A percentile compares a stretch with the other conserved stretches of the same genome.
Conservation (phyloP, 495 filamentous ascomycete genomes). For the Annulohypoxylon stygium region DNA sequence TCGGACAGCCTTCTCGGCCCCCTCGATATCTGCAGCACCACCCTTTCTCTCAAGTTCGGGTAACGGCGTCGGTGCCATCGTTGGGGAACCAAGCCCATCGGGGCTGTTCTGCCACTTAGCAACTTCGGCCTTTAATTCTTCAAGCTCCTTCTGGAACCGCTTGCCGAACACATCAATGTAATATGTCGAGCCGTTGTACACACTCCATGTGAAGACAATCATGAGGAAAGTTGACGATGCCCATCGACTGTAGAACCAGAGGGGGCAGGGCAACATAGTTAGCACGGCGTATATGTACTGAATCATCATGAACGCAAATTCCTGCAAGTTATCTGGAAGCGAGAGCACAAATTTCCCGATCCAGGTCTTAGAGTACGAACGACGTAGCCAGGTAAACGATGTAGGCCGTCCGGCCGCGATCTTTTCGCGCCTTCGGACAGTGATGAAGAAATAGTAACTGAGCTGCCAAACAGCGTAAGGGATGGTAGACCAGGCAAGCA, state of each 20-base stretch:
- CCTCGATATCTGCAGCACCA: conserved; percentile 30
- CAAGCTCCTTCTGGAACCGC: conserved; percentile 95
- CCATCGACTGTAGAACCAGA: conserved; percentile 95
- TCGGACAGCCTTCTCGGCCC: conserved; percentile 38
- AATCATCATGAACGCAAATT: conserved; percentile 93
- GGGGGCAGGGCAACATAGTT: conserved; percentile 92
- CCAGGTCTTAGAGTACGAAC: conserved; percentile 86
- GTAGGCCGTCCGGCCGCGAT: conserved; percentile 96
- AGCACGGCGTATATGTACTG: conserved; percentile 91
- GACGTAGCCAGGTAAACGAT: conserved; percentile 96
- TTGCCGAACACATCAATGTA: conserved; percentile 98
- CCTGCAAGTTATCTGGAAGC: conserved; percentile 81
- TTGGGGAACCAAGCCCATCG: conserved; percentile 58
- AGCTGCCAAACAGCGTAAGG: conserved; percentile 95
- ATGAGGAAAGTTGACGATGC: conserved; percentile 81
- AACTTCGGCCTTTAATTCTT: conserved; percentile 89
- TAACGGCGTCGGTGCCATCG: conserved; percentile 53
- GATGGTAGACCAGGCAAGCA: conserved; percentile 93
- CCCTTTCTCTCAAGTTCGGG: conserved; percentile 24
- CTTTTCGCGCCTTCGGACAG: conserved; percentile 89
- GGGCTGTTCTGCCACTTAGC: conserved; percentile 82
- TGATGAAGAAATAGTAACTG: conserved; percentile 91
- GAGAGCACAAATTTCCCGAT: conserved; percentile 87
- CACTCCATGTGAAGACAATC: conserved; percentile 86
- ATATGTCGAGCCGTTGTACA: conserved; percentile 95